These are phyloP conservation scores for Penicillium brasilianum DNA, from an alignment of 2,329 filamentous ascomycete genomes.

Conservation along the genomic window DNA sequence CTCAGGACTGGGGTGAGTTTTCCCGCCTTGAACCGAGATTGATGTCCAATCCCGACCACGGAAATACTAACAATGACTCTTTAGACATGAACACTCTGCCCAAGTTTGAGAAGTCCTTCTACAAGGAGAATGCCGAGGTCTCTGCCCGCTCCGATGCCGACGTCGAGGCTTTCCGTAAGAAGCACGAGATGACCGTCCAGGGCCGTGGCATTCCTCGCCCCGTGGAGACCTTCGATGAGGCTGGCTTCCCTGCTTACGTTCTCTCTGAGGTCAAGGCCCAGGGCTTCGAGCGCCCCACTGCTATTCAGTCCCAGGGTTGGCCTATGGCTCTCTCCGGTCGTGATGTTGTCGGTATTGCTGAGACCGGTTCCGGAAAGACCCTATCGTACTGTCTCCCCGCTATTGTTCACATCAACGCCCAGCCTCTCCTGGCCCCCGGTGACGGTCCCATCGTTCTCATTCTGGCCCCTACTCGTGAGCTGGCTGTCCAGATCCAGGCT, in stretches of 20 bases:
- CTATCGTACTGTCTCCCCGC: conserved; percentile 96
- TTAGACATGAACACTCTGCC: conserved; percentile 77
- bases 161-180: conserved; percentile 84
- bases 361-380: conserved; percentile 99
- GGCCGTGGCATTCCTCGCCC: conserved; percentile 86
- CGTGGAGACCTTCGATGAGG: conserved; percentile 96
- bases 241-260: conserved; percentile 94
- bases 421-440: conserved; percentile 91
- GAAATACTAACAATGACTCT: conserved; percentile 34
- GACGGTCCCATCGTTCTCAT: conserved; percentile 97
- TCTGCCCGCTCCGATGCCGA: conserved; percentile 74
- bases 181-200: conserved; percentile 81
- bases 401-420: conserved; percentile 99
- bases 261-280: conserved; percentile 99
- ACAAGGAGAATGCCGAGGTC: conserved; percentile 90
- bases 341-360: conserved; percentile 97
- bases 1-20: conserved; percentile 82
- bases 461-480: conserved; percentile 92
- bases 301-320: conserved; percentile 98
- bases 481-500: conserved; percentile 97
- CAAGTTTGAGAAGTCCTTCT: conserved; percentile 99
- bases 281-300: conserved; percentile 89
- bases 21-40: not conserved
- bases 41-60: conserved; percentile 4
- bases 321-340: conserved; percentile 98